Evolutionary conservation across 768 basidiomycete genomes (phyloP), one percentile per base, ranked within the genome.

Genomic region (Russula abietina): DNA sequence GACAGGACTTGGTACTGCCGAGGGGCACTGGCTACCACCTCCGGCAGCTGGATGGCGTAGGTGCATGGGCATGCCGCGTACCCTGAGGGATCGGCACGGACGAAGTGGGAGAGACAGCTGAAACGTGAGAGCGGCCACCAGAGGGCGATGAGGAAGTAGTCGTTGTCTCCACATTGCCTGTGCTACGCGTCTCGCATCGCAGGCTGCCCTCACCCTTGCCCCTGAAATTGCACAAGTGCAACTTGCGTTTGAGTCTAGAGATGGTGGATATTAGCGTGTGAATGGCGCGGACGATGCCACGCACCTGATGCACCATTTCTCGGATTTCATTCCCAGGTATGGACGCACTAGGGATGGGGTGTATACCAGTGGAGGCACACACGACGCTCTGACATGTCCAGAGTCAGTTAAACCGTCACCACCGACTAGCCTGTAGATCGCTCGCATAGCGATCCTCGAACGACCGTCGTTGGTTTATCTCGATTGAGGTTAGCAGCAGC

Each of bases 381-480:
- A 91, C 0, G 80, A 81, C 1, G 86, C 83, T 64, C 80, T 83
- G 5, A 72, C 71, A 58, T 78, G 76, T 19, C 67, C 3, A 74
- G 60, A 26, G 71, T 1, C 72, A 70, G 0, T 3, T 0, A 41
- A 41, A 7, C 71, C 71, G 55, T 14, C 17, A 41, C 39, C 39
- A 39, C 88, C 86, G 0, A 86, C 80, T 91, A 1, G 86, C 88
- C 70, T 93, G 90, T 3, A 94, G 73, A 71, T 90, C 92, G 1
- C 73, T 68, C 0, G 83, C 85, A 68, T 88, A 93, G 9, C 88
- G 77, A 65, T 90, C 84, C 71, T 94, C 91, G 74, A 94, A 94
- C 0, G 88, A 85, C 22, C 92, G 76, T 4, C 92, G 74, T 73
- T 91, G 90, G 60, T 88, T 87, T 65, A 94, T 92, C 70, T 93